Base-by-base conservation (phyloP, 768 basidiomycete genomes). In the Leccinellum luteum region DNA sequence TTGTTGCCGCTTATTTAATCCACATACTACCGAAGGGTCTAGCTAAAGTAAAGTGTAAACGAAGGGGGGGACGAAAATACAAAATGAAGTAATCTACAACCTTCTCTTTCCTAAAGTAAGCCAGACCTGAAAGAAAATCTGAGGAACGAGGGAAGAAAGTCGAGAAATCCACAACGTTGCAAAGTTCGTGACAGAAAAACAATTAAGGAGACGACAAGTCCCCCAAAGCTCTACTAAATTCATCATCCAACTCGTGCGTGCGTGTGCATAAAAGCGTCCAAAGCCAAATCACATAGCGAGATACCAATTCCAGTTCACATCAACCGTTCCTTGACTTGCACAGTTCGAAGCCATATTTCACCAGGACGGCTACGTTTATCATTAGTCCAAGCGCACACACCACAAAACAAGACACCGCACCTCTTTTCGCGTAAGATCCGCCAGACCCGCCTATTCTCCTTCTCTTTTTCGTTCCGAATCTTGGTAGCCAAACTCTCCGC, bases 391-490 rank as follows among this genome's bases (percentile, higher is more conserved):
- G n/a, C 14, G 43, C 50, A n/a, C 19, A 28, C 27, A 9, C 30
- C 43, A 41, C n/a, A 41, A 43, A 57, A 50, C 34, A 21, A 30
- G 6, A 27, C 15, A 73, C 78, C 78, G 15, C n/a, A 84, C 90
- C 90, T 92, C 73, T 81, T 84, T 72, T 90, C 92, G 51, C 92
- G 77, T 65, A 94, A 66, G 52, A 94, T 83, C 52, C 89, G 75
- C 72, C 85, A 94, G 21, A 87, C 85, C 59, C 75, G 76, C 61
- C 75, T 79, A n/a, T 73, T 74, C 23, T 80, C 82, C 56, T 72
- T 72, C 17, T 75, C 74, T 27, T 73, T 77, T 48, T 71, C 75
- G 23, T 70, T 72, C 31, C 73, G 67, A 50, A 66, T 67, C 67
- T 74, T 63, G 71, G 72, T 64, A 4, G 60, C 62, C 0, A 73